A percentile compares a stretch with the other conserved stretches of the same genome.
phyloP scores from a whole-genome alignment of 78 protist genomes.

The Dictyostelium firmibasis region DNA sequence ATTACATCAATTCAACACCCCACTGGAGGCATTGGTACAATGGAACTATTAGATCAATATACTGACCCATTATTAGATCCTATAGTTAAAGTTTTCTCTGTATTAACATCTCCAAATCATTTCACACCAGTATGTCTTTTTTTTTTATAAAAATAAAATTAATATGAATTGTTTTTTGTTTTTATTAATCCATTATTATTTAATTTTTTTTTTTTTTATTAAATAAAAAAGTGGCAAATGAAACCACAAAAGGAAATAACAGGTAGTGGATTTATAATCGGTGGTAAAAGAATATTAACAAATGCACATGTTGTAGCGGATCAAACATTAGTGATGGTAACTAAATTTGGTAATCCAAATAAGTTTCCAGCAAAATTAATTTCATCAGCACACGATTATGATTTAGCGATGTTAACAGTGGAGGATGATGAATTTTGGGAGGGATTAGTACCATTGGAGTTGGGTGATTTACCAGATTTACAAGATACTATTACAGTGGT shows the following conservation, averaged over 20 bases:
- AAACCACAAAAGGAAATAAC: conserved; percentile 70
- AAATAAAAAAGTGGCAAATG: conserved; percentile 74
- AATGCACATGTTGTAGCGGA: conserved; percentile 90
- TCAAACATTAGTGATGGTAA: conserved; percentile 77
- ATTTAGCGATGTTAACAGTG: conserved; percentile 82
- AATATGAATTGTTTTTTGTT: not conserved
- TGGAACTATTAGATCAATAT: not conserved
- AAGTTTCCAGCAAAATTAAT: conserved; percentile 65
- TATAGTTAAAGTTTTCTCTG: conserved; percentile 70
- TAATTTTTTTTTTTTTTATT: not conserved
- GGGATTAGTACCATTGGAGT: conserved; percentile 57
- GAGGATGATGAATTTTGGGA: conserved; percentile 77
- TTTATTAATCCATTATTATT: not conserved
- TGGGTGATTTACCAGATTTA: conserved; percentile 81
- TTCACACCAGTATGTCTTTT: conserved; percentile 35
- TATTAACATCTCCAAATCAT: conserved; percentile 73
- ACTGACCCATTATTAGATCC: conserved; percentile 78
- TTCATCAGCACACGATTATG: conserved; percentile 76
- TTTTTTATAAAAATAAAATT: no score
- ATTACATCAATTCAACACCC: not conserved
- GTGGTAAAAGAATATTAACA: conserved; percentile 74
- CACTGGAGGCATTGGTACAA: not conserved
- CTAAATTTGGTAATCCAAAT: conserved; percentile 83
- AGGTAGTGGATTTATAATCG: conserved; percentile 84
- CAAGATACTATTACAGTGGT: conserved; percentile 86